Conservation (phyloP, 2,329 filamentous ascomycete species). For the Bretziella fagacearum region DNA sequence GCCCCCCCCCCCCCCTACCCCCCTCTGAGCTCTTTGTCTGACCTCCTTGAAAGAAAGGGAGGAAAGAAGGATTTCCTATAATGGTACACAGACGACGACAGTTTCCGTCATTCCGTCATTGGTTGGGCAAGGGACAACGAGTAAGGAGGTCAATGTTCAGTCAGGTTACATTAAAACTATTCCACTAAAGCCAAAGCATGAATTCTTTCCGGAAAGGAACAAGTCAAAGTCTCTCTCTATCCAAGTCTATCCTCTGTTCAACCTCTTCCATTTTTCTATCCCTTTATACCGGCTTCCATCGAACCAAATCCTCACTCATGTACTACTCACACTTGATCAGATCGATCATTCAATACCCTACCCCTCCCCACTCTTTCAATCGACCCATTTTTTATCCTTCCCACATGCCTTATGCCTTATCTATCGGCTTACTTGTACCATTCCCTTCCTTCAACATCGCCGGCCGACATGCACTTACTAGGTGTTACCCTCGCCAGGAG, state of each 20-base stretch:
- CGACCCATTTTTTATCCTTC: neutral
- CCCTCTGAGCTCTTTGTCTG: neutral
- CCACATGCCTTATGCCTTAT: neutral
- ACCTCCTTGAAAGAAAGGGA: neutral
- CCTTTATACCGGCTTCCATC: too few species aligned
- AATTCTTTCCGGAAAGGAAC: too few species aligned
- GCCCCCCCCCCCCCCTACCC: neutral
- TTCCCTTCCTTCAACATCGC: neutral
- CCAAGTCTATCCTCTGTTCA: too few species aligned
- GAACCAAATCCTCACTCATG: too few species aligned
- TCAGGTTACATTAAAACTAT: too few species aligned
- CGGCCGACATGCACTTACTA: neutral
- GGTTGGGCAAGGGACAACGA: neutral
- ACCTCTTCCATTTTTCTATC: too few species aligned
- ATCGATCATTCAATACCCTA: too few species aligned
- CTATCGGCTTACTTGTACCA: neutral
- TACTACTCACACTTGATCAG: too few species aligned
- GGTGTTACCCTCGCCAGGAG: neutral
- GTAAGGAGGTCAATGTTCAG: too few species aligned
- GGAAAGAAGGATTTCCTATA: too few species aligned
- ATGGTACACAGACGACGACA: neutral
- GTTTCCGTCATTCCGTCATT: slow-evolving; percentile 2
- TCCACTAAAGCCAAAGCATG: neutral
- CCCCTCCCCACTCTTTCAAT: too few species aligned
- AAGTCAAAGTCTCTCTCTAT: too few species aligned